Evolutionary conservation across 2,329 filamentous ascomycete species (phyloP), one percentile per base, ranked within the genome.

Genomic region (Aspergillus ibericus): DNA sequence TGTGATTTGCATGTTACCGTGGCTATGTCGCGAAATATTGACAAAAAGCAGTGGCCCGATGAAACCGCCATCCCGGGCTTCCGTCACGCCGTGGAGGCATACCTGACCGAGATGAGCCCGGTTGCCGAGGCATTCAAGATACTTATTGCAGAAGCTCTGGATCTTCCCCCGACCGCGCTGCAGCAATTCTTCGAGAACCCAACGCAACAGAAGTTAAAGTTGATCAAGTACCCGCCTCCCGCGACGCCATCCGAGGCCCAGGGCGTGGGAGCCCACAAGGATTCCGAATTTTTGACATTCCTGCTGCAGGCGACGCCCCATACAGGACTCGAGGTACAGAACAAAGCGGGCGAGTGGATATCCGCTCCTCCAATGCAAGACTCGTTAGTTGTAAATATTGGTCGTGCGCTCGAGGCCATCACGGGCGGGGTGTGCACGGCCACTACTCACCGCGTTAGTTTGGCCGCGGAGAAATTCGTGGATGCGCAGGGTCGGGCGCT

Each of bases 351-450:
- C 0, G 68, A 70, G 9, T 82, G 80, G 80, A 71, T 82, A 20
- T 67, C 77, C 16, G 79, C 77, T 5, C 68, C 72, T 20, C 80
- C 80, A 1, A 69, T 81, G 4, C 72, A 74, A 0, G 75, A 75
- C 0, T 78, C 80, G 0, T 71, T 82, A n/a, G 79, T 81, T 0
- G 77, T 82, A 57, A 82, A 82, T 55, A 81, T 82, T 27, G 80
- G 78, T 0, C 70, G 72, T 13, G 70, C 72, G 1, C 63, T 75
- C 9, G 73, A 75, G 54, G 72, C 72, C 1, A 61, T 75, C 8
- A 75, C 73, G 0, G 65, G 69, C 3, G 73, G 73, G 2, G 66
- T 75, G 3, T 75, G 73, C 53, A 72, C 67, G 2, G 73, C 73
- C 6, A 74, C 73, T 1, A 75, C 73, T 3, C 73, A 75, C 54